Evolutionary conservation across 768 basidiomycete genomes (phyloP), one percentile per base, ranked within the genome.

Genomic region (Neoboletus subvelutipes): DNA sequence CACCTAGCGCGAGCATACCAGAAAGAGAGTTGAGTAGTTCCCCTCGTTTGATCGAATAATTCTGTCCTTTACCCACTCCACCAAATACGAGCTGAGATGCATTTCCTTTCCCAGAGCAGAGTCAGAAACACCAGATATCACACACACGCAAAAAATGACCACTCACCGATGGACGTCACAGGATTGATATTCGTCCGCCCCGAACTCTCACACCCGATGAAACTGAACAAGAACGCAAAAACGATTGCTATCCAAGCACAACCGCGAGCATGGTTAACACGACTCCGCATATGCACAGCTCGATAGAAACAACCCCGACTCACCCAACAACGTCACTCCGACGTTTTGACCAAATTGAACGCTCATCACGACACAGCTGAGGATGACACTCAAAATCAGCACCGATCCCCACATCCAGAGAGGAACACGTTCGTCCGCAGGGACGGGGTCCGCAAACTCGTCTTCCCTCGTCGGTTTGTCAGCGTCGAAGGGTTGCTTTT

Each of bases 11-110:
- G 24, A 70, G 67, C 66, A 68, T 67, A 17, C 68, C 66, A 12
- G 66, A 70, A 22, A 70, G 58, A n/a, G 28, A 50, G 37, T 65
- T 61, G 39, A 67, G 57, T 4, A 65, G 36, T 13, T 65, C 67
- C 7, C 58, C 59, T n/a, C 45, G 41, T 28, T 58, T 34, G 18
- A 63, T 20, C 5, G 66, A 36, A 41, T 59, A 65, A 11, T 73
- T 62, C 4, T 77, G 61, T 20, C 79, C 81, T 65, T 85, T 84
- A 10, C 74, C 75, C 55, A 85, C 76, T 54, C 84, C 83, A 64
- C 85, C 84, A 60, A 87, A 85, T 57, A 87, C 75, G 56, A 87
- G 79, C 65, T 87, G 85, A 5, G 83, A 80, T 20, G 83, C 83
- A 37, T 64, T 69, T 17, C 69, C 72, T 76, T 11, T 7, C 22